Evolutionary conservation across 2,329 filamentous ascomycete species (phyloP).

Genomic region (Fusarium illudens): DNA sequence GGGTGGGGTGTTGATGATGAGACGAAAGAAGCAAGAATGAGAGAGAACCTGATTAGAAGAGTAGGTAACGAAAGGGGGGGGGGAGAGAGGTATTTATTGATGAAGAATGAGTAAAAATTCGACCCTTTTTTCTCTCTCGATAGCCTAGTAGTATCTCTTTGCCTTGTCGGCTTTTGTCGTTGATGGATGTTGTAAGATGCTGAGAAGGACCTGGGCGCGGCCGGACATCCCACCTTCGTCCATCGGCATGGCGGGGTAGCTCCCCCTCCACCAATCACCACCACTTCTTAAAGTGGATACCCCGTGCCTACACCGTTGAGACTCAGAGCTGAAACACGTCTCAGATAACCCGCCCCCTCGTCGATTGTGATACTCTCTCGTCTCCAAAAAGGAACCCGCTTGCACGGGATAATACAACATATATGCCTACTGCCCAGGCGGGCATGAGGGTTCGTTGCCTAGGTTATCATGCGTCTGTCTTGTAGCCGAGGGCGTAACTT

Average conservation of each 20-base stretch:
- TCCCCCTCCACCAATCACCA: constrained; percentile 11
- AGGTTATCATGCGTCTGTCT: background rate
- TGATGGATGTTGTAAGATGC: constrained; percentile 5
- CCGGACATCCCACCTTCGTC: constrained; percentile 3
- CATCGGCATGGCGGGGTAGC: constrained; percentile 34
- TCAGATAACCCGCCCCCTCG: constrained; percentile 31
- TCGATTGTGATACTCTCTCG: constrained; percentile 26
- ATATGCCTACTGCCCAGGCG: background rate
- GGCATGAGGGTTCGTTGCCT: background rate
- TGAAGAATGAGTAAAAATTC: background rate
- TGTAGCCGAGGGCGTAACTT: background rate
- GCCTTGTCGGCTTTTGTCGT: constrained; percentile 6
- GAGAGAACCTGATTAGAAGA: background rate
- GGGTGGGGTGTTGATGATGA: constrained; percentile 21
- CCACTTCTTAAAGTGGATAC: background rate
- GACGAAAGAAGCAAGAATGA: background rate
- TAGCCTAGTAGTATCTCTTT: background rate
- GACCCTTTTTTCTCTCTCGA: background rate
- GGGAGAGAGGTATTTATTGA: background rate
- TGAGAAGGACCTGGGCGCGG: constrained; percentile 20
- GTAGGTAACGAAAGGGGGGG: background rate
- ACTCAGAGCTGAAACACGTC: constrained; percentile 35
- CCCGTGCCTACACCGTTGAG: constrained; percentile 11
- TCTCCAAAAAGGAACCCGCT: too few relatives aligned
- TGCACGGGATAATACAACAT: background rate